These are phyloP conservation scores for Ceratobasidium sp. DNA, from an alignment of 1,284 basidiomycete species.

Conservation along the genomic window DNA sequence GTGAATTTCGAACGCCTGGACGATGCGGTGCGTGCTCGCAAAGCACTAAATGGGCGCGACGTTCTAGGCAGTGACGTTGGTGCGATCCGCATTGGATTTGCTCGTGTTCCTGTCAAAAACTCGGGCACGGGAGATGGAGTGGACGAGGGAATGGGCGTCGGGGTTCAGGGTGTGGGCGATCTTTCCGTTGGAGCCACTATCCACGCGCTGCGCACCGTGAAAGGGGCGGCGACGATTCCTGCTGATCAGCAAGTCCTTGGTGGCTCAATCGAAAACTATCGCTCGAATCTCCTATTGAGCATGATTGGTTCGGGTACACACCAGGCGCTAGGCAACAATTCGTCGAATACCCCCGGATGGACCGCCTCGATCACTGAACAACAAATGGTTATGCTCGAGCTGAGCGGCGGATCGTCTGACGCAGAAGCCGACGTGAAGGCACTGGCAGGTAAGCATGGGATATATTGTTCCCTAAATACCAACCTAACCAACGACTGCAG, in stretches of 20 bases:
- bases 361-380: conserved; percentile 82
- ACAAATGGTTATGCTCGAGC: conserved; percentile 94
- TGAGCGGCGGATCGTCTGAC: conserved; percentile 79
- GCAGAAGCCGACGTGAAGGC: conserved; percentile 85
- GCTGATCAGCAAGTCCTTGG: conserved; percentile 91
- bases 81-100: conserved; percentile 95
- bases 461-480: background rate
- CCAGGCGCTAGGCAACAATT: conserved; percentile 65
- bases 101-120: conserved; percentile 92
- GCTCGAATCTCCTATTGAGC: conserved; percentile 89
- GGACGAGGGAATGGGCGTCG: conserved; percentile 59
- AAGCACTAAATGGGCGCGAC: conserved; percentile 93
- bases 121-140: conserved; percentile 70
- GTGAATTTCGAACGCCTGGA: conserved; percentile 98
- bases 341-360: conserved; percentile 69
- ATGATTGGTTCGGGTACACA: conserved; percentile 89
- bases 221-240: conserved; percentile 86
- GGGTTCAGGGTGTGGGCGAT: conserved; percentile 81
- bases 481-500: conserved; percentile 55
- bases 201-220: conserved; percentile 83
- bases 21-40: conserved; percentile 93
- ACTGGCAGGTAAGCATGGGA: conserved; percentile 74
- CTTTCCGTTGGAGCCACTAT: conserved; percentile 85
- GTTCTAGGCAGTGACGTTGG: conserved; percentile 95
- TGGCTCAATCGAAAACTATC: conserved; percentile 91